Evolutionary conservation across 2,329 filamentous ascomycete genomes (phyloP).

Genomic region (Ciborinia camelliae): DNA sequence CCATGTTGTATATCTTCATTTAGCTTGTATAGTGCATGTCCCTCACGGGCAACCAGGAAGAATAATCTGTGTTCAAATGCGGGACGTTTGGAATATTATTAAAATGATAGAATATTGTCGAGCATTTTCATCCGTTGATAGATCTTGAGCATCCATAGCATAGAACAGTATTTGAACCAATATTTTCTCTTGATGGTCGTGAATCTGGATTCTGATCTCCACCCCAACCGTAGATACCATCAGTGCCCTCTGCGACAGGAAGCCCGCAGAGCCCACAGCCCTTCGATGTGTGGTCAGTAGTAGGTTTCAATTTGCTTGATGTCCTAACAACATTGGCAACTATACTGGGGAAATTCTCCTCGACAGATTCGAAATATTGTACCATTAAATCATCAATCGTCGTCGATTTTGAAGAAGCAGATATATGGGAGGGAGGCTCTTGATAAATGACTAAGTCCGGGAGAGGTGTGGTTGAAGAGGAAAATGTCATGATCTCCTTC

Average conservation of each 20-base stretch:
- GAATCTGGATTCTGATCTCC: constrained; percentile 49
- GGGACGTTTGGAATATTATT: constrained; percentile 1
- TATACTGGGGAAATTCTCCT: constrained; percentile 82
- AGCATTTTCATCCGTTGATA: constrained; percentile 46
- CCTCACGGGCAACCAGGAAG: neutral
- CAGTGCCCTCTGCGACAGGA: constrained; percentile 59
- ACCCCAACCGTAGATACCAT: constrained; percentile 59
- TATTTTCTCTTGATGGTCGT: constrained; percentile 33
- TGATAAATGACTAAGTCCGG: constrained; percentile 46
- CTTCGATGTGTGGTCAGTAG: constrained; percentile 36
- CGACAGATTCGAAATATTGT: constrained; percentile 83
- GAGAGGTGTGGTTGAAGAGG: constrained; percentile 52
- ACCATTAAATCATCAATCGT: constrained; percentile 90
- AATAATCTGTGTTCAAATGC: constrained; percentile 7
- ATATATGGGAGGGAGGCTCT: constrained; percentile 36
- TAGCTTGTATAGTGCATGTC: constrained; percentile 19
- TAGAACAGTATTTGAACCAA: constrained; percentile 41
- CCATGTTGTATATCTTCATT: constrained; percentile 30
- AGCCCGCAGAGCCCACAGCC: constrained; percentile 67
- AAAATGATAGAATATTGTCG: constrained; percentile 11
- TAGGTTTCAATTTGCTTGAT: constrained; percentile 69
- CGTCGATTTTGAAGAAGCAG: constrained; percentile 55
- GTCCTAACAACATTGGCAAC: constrained; percentile 95
- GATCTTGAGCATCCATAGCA: constrained; percentile 76
- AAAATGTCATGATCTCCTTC: constrained; percentile 71